Evolutionary conservation across 495 filamentous ascomycete species (phyloP), one percentile per base, ranked within the genome.

Genomic region (Chaetomium tenue): DNA sequence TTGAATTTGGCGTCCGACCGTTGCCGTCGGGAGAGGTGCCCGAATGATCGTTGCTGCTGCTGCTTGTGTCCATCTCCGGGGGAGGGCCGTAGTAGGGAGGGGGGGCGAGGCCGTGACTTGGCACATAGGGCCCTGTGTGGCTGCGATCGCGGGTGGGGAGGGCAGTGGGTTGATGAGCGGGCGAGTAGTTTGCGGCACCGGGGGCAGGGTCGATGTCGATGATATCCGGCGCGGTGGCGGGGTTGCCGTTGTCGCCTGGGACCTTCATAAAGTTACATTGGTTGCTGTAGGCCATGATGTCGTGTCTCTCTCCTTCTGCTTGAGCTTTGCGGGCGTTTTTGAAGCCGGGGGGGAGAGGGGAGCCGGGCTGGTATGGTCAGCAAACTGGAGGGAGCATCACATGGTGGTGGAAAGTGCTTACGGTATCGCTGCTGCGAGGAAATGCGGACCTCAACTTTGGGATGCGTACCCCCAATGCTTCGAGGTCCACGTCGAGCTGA

Each of bases 401-500:
- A 9, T 0, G 13, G n/a, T 18, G 5, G 40, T 2, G 26, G 12
- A 4, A 15, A 28, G 6, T 26, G 75, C 81, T 73, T 71, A 84
- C 81, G 44, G 76, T 83, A 61, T 84, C 78, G 30, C 71, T 75
- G 68, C 78, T 81, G 57, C 78, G 77, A 11, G 78, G 77, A 61
- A 84, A 82, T 7, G 81, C 78, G 2, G 74, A 70, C 58, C 80
- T 82, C 47, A 83, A 76, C 63, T 82, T 84, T 12, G 81, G 81
- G 61, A 84, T 81, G 22, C 81, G 77, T 62, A 76, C 68, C 26
- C 82, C 82, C 37, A 86, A 71, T 8, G 89, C 87, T 71, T 93
- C 89, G 2, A 97, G 83, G 70, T 99, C 94, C 11, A 97, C 88
- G 71, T 97, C 91, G 5, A 99, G 80, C 75, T 98, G 94, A 26